These are phyloP conservation scores for Brassica balearica DNA, from an alignment of 441 rosid species.

Conservation along the genomic window DNA sequence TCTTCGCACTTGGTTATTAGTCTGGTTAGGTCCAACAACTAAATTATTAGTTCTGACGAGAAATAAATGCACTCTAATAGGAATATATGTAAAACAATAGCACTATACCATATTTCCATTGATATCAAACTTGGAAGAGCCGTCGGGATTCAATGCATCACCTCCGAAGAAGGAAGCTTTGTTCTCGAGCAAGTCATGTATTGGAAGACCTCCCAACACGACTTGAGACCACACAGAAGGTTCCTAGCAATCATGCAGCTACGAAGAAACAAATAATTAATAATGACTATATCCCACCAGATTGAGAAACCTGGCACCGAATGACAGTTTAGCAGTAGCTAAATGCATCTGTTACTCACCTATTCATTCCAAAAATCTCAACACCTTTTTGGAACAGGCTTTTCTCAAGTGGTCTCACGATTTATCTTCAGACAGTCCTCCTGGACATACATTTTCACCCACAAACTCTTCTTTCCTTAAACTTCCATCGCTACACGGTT, in stretches of 20 bases:
- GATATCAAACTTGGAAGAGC: slow-evolving; percentile 79
- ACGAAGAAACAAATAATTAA: slow-evolving; percentile 38
- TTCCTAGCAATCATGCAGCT: slow-evolving; percentile 95
- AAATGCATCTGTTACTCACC: slow-evolving; percentile 55
- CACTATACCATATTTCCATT: slow-evolving; percentile 75
- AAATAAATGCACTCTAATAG: background rate
- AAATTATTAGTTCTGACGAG: slow-evolving; percentile 29
- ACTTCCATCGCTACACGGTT: slow-evolving; percentile 56
- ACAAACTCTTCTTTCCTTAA: slow-evolving; percentile 70
- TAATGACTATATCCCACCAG: slow-evolving; percentile 8
- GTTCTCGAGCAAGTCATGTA: slow-evolving; percentile 76
- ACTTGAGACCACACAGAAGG: slow-evolving; percentile 89
- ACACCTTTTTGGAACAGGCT: slow-evolving; percentile 90
- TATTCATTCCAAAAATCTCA: slow-evolving; percentile 94
- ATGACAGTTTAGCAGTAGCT: slow-evolving; percentile 10
- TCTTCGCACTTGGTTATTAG: slow-evolving; percentile 83
- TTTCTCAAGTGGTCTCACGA: slow-evolving; percentile 89
- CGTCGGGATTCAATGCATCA: slow-evolving; percentile 74
- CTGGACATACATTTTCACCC: slow-evolving; percentile 64
- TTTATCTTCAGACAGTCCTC: slow-evolving; percentile 55
- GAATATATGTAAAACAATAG: slow-evolving; percentile 12
- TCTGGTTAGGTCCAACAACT: slow-evolving; percentile 50
- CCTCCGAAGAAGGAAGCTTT: slow-evolving; percentile 65
- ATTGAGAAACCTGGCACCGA: background rate
- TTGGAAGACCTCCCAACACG: slow-evolving; percentile 93